Evolutionary conservation across 2,329 filamentous ascomycete genomes (phyloP).

Genomic region (Pestalotiopsis sp.): DNA sequence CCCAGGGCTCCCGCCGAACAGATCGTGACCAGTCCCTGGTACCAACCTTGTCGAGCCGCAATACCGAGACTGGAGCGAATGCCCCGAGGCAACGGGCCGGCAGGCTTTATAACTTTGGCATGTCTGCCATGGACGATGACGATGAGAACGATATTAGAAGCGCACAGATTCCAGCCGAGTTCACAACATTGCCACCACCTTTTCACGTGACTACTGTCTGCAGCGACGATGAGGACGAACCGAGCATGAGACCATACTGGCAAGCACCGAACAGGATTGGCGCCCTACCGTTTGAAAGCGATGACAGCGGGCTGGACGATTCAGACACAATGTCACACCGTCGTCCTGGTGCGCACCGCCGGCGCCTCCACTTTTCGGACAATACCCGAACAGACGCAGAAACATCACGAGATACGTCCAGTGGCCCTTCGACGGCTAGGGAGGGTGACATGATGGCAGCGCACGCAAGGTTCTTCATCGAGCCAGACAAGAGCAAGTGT

Average conservation of each 20-base stretch:
- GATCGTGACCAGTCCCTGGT: slow-evolving; percentile 28
- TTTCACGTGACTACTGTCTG: slow-evolving; percentile 62
- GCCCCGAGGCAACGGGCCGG: slow-evolving; percentile 48
- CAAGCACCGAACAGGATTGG: slow-evolving; percentile 55
- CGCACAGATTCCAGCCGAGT: slow-evolving; percentile 60
- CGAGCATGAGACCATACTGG: slow-evolving; percentile 29
- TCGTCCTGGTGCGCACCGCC: slow-evolving; percentile 29
- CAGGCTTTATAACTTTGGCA: slow-evolving; percentile 44
- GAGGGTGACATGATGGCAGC: slow-evolving; percentile 67
- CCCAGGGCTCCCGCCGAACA: slow-evolving; percentile 22
- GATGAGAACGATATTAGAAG: slow-evolving; percentile 46
- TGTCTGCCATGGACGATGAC: slow-evolving; percentile 29
- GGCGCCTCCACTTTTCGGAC: slow-evolving; percentile 19
- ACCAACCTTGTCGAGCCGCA: slow-evolving; percentile 52
- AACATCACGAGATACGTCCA: slow-evolving; percentile 53
- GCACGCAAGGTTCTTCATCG: slow-evolving; percentile 82
- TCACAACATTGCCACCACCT: slow-evolving; percentile 46
- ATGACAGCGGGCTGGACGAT: slow-evolving; percentile 40
- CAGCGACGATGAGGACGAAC: slow-evolving; percentile 59
- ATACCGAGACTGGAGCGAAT: slow-evolving; percentile 53
- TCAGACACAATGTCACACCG: slow-evolving; percentile 34
- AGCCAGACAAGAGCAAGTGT: slow-evolving; percentile 79
- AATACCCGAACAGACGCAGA: slow-evolving; percentile 41
- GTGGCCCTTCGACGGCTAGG: slow-evolving; percentile 58
- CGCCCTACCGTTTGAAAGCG: slow-evolving; percentile 55